These are phyloP conservation scores for Besnoitia besnoiti DNA, from an alignment of 169 alveolate species.

Conservation along the genomic window DNA sequence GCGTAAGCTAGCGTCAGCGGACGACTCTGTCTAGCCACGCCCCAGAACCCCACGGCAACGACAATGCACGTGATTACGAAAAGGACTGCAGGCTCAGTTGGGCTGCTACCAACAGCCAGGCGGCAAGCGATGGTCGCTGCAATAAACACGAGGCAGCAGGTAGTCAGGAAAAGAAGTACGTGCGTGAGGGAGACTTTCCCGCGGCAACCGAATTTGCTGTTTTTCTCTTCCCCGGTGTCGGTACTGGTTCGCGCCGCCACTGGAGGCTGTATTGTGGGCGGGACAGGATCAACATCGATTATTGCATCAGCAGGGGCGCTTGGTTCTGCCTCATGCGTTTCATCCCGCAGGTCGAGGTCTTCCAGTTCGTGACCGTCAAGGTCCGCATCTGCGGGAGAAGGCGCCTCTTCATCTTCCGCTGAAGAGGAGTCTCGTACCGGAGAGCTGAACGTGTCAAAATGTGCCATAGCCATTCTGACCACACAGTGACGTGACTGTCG, in stretches of 20 bases:
- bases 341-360: not conserved
- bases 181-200: not conserved
- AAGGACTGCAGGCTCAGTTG: not conserved
- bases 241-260: not conserved
- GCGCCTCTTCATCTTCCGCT: not conserved
- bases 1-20: not conserved
- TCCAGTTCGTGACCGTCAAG: slow-evolving; percentile 4
- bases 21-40: not conserved
- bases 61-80: not conserved
- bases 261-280: not conserved
- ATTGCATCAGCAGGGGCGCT: not conserved
- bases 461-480: not conserved
- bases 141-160: not conserved
- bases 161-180: not conserved
- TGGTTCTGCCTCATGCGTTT: not conserved
- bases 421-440: not conserved
- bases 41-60: slow-evolving; percentile 13
- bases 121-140: slow-evolving; percentile 3
- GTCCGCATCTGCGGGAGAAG: not conserved
- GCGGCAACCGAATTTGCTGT: not conserved
- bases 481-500: not conserved
- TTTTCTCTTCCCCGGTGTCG: not conserved
- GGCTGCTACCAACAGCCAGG: not conserved
- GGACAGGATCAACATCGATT: slow-evolving; percentile 3
- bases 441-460: slow-evolving; percentile 18